Evolutionary conservation across 345 rosid species (phyloP).

Genomic region (Erysimum cheiranthoides): DNA sequence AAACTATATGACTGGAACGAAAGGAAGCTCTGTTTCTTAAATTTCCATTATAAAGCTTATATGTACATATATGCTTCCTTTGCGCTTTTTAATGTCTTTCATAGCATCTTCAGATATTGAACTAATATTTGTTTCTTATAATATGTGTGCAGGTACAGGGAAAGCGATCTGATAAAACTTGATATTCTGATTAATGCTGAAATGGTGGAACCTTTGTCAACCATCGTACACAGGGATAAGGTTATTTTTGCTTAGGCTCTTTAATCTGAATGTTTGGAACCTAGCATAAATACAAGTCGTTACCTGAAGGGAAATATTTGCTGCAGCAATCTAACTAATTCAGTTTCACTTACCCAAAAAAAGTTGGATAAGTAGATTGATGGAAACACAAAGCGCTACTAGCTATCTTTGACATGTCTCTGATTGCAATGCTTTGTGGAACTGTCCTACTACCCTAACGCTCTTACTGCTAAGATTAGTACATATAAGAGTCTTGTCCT

Average conservation of each 20-base stretch:
- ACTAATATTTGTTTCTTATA: conserved; percentile 24
- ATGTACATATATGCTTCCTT: neutral
- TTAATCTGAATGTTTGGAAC: neutral
- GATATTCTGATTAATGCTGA: conserved; percentile 92
- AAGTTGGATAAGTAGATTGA: conserved; percentile 1
- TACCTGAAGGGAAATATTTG: neutral
- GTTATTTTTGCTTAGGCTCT: conserved; percentile 42
- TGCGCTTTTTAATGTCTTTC: conserved; percentile 7
- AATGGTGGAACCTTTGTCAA: conserved; percentile 84
- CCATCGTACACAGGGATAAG: conserved; percentile 96
- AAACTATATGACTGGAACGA: neutral
- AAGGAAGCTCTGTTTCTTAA: neutral
- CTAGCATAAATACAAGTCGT: neutral
- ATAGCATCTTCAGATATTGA: conserved; percentile 8
- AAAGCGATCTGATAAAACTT: conserved; percentile 83
- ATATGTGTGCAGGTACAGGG: conserved; percentile 68
- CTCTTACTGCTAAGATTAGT: conserved; percentile 13
- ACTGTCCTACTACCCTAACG: neutral
- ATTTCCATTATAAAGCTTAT: neutral
- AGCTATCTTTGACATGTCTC: conserved; percentile 7
- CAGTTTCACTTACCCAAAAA: neutral
- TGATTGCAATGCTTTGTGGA: conserved; percentile 20
- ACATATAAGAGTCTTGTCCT: neutral
- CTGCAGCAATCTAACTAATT: neutral
- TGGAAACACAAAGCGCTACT: neutral